Conservation (phyloP, 345 rosid species). For the Acer saccharum region DNA sequence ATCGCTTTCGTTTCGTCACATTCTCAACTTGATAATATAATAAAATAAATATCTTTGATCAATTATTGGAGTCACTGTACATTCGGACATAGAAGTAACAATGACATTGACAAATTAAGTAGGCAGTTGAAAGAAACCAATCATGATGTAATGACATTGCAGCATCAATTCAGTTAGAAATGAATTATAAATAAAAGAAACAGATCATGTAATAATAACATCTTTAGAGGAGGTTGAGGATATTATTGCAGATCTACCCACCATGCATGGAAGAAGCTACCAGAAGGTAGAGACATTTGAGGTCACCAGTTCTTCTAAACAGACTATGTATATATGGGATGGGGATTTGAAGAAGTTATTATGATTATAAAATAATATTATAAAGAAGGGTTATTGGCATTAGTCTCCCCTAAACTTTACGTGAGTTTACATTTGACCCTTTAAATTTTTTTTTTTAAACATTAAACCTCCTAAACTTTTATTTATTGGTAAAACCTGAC, state of each 20-base stretch:
- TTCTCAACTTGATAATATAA: too few relatives aligned
- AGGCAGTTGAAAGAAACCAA: neutral
- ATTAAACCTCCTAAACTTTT: too few relatives aligned
- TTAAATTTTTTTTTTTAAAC: too few relatives aligned
- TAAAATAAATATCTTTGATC: neutral
- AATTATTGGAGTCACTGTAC: neutral
- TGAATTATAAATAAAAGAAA: slow-evolving; percentile 1
- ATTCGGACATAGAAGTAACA: neutral
- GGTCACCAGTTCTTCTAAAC: too few relatives aligned
- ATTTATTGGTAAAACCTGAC: too few relatives aligned
- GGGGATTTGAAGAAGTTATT: neutral
- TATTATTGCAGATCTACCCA: neutral
- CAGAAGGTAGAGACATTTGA: neutral
- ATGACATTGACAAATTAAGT: neutral
- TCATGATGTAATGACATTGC: neutral
- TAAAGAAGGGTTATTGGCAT: too few relatives aligned
- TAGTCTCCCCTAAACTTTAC: neutral
- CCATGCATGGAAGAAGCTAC: neutral
- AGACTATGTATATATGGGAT: too few relatives aligned
- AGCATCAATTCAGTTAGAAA: neutral
- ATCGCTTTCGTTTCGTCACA: too few relatives aligned
- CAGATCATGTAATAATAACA: neutral
- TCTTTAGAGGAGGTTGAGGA: neutral
- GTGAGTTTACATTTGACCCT: too few relatives aligned
- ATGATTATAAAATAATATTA: neutral